phyloP scores from a whole-genome alignment of 2,329 filamentous ascomycete genomes.

The Monilinia fructigena region DNA sequence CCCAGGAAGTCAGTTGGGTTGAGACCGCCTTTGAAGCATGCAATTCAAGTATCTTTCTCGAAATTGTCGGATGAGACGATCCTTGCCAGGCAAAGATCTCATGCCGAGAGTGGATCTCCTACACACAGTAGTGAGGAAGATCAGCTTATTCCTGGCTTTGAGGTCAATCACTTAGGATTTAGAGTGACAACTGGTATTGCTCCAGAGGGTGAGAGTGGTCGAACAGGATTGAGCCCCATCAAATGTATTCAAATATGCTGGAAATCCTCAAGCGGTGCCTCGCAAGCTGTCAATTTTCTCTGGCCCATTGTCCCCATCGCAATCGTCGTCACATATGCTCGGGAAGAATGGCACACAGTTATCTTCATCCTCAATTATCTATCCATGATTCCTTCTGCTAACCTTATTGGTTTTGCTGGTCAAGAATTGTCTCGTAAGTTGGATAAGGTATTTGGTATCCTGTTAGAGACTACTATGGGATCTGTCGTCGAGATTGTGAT shows the following conservation, averaged over 20 bases:
- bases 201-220: slow-evolving; percentile 66
- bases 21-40: slow-evolving; percentile 8
- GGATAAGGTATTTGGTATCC: slow-evolving; percentile 67
- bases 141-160: slow-evolving; percentile 12
- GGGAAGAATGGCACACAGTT: slow-evolving; percentile 56
- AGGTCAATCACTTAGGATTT: slow-evolving; percentile 29
- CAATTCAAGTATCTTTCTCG: slow-evolving; percentile 10
- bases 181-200: slow-evolving; percentile 42
- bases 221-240: slow-evolving; percentile 61
- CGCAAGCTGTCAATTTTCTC: slow-evolving; percentile 65
- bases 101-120: background rate
- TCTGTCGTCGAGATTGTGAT: slow-evolving; percentile 79
- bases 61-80: slow-evolving; percentile 3
- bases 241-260: slow-evolving; percentile 64
- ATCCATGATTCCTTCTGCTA: slow-evolving; percentile 74
- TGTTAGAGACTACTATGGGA: slow-evolving; percentile 63
- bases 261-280: slow-evolving; percentile 61
- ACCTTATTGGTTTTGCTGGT: slow-evolving; percentile 72
- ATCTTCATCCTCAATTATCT: slow-evolving; percentile 72
- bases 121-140: slow-evolving; percentile 7
- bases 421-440: slow-evolving; percentile 72
- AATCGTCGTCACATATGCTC: slow-evolving; percentile 60
- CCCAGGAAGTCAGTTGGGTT: background rate
- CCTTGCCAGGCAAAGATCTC: slow-evolving; percentile 1
- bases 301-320: slow-evolving; percentile 75